Evolutionary conservation across 192 early-diverging fungal genomes (phyloP).

Genomic region (Umbelopsis ramanniana): DNA sequence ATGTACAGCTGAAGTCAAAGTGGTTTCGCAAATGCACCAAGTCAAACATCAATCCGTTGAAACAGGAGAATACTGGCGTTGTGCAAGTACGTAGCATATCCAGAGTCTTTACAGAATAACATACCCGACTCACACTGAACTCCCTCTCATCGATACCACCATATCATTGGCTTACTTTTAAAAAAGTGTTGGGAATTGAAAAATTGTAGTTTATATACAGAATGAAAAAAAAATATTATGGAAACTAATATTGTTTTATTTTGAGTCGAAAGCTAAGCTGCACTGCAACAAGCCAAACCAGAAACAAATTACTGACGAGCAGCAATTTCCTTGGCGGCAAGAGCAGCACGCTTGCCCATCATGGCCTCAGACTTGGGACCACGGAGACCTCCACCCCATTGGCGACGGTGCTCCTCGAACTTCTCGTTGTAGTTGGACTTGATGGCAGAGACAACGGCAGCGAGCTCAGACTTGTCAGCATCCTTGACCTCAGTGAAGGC

Average conservation of each 20-base stretch:
- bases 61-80: too few species aligned
- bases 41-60: too few species aligned
- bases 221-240: slow-evolving; percentile 3
- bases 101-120: too few species aligned
- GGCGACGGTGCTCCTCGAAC: slow-evolving; percentile 82
- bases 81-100: too few species aligned
- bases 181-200: neutral
- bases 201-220: slow-evolving; percentile 9
- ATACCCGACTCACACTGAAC: too few species aligned
- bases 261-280: neutral
- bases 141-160: neutral
- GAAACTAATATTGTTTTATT: slow-evolving; percentile 2
- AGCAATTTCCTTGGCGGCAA: slow-evolving; percentile 45
- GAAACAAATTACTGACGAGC: slow-evolving; percentile 30
- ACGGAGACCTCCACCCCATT: slow-evolving; percentile 98
- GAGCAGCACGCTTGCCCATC: slow-evolving; percentile 73
- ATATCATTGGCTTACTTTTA: neutral
- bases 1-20: too few species aligned
- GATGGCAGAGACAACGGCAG: slow-evolving; percentile 82
- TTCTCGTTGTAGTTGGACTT: slow-evolving; percentile 97
- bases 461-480: slow-evolving; percentile 92
- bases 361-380: slow-evolving; percentile 86
- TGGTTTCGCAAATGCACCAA: too few species aligned
- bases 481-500: slow-evolving; percentile 90
- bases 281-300: too few species aligned